phyloP scores from a whole-genome alignment of 805 yeast species.

The Metschnikowia kunwiensis region DNA sequence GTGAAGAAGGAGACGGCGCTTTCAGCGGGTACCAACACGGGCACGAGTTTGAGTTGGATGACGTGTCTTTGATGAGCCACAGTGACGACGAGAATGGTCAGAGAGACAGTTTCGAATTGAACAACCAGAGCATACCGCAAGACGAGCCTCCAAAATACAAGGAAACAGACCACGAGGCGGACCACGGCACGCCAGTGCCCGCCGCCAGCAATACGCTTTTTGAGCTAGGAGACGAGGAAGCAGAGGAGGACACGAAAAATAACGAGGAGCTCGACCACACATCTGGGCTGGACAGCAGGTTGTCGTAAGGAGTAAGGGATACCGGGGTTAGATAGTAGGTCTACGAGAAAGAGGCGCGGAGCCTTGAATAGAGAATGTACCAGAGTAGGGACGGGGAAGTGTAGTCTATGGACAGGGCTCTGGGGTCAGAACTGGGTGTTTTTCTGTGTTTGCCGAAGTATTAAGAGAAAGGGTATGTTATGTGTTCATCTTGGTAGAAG shows the following conservation, averaged over 20 bases:
- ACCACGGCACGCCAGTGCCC: constrained; percentile 12
- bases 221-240: constrained; percentile 40
- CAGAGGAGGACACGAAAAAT: constrained; percentile 12
- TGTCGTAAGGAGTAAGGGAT: too few species aligned
- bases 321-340: too few species aligned
- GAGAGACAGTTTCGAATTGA: constrained; percentile 40
- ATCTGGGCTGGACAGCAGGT: too few species aligned
- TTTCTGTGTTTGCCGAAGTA: too few species aligned
- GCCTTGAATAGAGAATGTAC: too few species aligned
- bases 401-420: too few species aligned
- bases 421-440: too few species aligned
- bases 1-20: constrained; percentile 26
- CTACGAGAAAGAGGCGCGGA: too few species aligned
- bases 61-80: constrained; percentile 51
- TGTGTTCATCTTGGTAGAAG: too few species aligned
- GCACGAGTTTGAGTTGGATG: constrained; percentile 60
- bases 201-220: constrained; percentile 33
- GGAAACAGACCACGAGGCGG: constrained; percentile 16
- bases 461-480: too few species aligned
- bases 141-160: constrained; percentile 35
- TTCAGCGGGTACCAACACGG: constrained; percentile 33
- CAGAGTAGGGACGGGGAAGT: too few species aligned
- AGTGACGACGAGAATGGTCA: constrained; percentile 36
- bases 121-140: constrained; percentile 17
- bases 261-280: too few species aligned